These are phyloP conservation scores for Colletotrichum sublineola DNA, from an alignment of 2,329 filamentous ascomycete species.

Conservation along the genomic window DNA sequence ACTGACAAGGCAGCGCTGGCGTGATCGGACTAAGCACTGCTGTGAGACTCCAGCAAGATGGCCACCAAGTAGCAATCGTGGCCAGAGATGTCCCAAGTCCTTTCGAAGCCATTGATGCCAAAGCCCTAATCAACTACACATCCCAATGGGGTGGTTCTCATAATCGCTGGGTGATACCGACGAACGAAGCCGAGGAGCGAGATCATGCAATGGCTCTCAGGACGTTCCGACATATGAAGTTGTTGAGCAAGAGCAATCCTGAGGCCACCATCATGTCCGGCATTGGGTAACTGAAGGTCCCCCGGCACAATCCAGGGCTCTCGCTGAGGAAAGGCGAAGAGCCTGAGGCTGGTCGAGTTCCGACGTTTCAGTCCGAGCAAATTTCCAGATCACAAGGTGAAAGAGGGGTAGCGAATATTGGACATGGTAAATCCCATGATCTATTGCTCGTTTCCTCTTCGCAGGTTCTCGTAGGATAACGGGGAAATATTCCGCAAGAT, in stretches of 20 bases:
- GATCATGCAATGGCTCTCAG: constrained; percentile 59
- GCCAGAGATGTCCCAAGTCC: constrained; percentile 62
- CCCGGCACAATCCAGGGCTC: constrained; percentile 56
- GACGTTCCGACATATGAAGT: constrained; percentile 59
- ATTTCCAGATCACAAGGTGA: constrained; percentile 56
- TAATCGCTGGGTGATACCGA: constrained; percentile 60
- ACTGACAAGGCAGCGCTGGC: constrained; percentile 58
- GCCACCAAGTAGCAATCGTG: constrained; percentile 58
- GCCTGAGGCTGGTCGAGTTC: constrained; percentile 55
- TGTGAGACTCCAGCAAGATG: constrained; percentile 58
- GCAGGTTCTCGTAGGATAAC: constrained; percentile 55
- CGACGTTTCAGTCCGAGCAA: constrained; percentile 52
- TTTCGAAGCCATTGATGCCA: constrained; percentile 58
- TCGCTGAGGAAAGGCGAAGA: constrained; percentile 50
- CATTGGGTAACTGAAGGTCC: constrained; percentile 66
- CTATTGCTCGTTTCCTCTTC: constrained; percentile 63
- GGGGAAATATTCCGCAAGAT: constrained; percentile 53
- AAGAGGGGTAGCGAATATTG: constrained; percentile 64
- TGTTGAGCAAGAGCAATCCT: constrained; percentile 48
- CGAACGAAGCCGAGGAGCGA: constrained; percentile 49
- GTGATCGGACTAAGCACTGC: constrained; percentile 66
- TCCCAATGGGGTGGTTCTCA: constrained; percentile 71
- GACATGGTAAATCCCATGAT: constrained; percentile 68
- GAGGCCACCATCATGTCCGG: constrained; percentile 61
- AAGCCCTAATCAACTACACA: constrained; percentile 63